These are phyloP conservation scores for Pseudocercospora fuligena DNA, from an alignment of 2,329 filamentous ascomycete species.

Conservation along the genomic window DNA sequence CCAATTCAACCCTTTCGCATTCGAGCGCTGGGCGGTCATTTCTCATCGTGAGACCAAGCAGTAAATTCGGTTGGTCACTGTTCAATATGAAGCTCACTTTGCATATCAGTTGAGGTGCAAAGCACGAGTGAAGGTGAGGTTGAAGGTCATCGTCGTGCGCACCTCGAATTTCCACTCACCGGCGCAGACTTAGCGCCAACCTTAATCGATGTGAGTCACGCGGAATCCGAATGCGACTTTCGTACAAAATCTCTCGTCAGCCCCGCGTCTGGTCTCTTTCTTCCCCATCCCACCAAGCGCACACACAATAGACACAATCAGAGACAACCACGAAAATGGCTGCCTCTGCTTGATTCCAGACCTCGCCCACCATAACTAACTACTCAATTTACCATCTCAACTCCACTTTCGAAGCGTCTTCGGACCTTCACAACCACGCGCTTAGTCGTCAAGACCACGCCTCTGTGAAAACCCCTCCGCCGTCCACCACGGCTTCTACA, in stretches of 20 bases:
- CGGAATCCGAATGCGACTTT: background rate
- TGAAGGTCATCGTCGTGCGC: background rate
- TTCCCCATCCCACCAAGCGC: slow-evolving; percentile 25
- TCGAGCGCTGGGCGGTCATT: background rate
- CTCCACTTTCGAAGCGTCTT: slow-evolving; percentile 38
- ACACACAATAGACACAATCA: slow-evolving; percentile 24
- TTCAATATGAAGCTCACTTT: background rate
- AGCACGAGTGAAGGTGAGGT: background rate
- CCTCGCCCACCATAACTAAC: slow-evolving; percentile 39
- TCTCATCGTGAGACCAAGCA: background rate
- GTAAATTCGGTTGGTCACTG: background rate
- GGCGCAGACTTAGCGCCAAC: background rate
- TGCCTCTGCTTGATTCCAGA: slow-evolving; percentile 38
- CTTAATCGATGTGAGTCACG: background rate
- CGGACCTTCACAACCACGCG: slow-evolving; percentile 43
- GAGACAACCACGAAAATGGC: slow-evolving; percentile 41
- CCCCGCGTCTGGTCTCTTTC: slow-evolving; percentile 13
- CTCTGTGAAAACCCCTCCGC: slow-evolving; percentile 68
- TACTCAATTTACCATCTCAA: slow-evolving; percentile 29
- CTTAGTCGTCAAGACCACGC: slow-evolving; percentile 46
- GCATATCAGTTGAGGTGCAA: background rate
- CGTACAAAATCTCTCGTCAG: background rate
- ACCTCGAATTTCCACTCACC: background rate
- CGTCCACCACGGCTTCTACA: slow-evolving; percentile 81
- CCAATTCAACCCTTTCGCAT: too few relatives aligned